A percentile compares a stretch with the other conserved stretches of the same genome.
phyloP scores from a whole-genome alignment of 2,329 filamentous ascomycete species.

The Coniochaeta hoffmannii region DNA sequence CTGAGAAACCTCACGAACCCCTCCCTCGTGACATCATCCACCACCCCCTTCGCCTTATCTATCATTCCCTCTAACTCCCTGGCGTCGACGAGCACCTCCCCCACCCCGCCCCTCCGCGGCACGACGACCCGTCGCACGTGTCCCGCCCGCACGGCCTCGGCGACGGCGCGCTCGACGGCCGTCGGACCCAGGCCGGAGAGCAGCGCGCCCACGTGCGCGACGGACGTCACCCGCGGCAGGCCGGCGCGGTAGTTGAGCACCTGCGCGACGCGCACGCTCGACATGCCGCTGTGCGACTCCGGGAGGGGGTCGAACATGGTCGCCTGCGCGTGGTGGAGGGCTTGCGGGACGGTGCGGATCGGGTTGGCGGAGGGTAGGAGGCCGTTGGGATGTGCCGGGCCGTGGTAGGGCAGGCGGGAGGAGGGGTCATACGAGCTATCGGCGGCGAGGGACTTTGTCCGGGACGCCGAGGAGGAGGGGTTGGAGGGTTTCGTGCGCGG shows the following conservation, averaged over 20 bases:
- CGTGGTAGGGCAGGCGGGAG: conserved; percentile 51
- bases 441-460: conserved; percentile 13
- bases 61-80: conserved; percentile 47
- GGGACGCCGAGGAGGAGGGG: conserved; percentile 10
- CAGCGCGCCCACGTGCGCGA: conserved; percentile 59
- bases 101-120: conserved; percentile 43
- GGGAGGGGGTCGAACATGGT: conserved; percentile 61
- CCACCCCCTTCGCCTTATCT: conserved; percentile 15
- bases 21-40: conserved; percentile 36
- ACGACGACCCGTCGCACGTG: conserved; percentile 55
- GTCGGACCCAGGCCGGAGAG: conserved; percentile 42
- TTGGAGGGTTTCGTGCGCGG: conserved; percentile 10
- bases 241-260: conserved; percentile 52
- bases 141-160: conserved; percentile 49
- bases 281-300: conserved; percentile 50
- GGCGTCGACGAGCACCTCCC: conserved; percentile 54
- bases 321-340: conserved; percentile 52
- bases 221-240: conserved; percentile 57
- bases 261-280: conserved; percentile 54
- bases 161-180: conserved; percentile 59
- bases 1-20: conserved; percentile 46
- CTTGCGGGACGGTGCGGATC: conserved; percentile 56
- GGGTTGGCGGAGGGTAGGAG: conserved; percentile 47
- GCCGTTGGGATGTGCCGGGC: conserved; percentile 33
- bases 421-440: conserved; percentile 24